Conservation (phyloP, 176 grass and related monocot genomes). For the Elymus sibiricus region DNA sequence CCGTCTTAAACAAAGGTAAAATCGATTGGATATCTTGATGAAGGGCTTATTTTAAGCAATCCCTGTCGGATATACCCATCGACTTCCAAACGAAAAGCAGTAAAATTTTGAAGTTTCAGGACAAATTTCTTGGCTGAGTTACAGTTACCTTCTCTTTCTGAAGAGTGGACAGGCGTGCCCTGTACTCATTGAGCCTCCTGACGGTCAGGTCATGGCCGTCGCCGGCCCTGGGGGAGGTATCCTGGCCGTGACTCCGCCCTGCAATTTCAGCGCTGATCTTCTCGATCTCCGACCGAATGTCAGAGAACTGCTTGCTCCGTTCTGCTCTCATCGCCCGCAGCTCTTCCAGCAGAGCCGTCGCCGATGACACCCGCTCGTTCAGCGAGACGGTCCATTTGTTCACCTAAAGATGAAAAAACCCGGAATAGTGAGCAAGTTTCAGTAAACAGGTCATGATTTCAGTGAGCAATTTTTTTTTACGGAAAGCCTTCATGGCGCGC, state of each 20-base stretch:
- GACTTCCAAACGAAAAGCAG: neutral
- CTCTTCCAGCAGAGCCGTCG: conserved; percentile 46
- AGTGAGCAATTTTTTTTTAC: no score
- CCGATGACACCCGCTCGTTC: conserved; percentile 37
- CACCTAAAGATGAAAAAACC: neutral
- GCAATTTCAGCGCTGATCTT: conserved; percentile 46
- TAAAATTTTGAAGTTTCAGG: conserved; percentile 2
- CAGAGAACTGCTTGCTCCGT: conserved; percentile 42
- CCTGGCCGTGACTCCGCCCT: conserved; percentile 24
- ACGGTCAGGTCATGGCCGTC: conserved; percentile 47
- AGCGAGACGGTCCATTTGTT: conserved; percentile 54
- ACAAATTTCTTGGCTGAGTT: neutral
- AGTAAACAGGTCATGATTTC: neutral
- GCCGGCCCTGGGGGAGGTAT: neutral
- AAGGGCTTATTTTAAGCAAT: neutral
- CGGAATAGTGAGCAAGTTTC: neutral
- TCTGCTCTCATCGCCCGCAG: conserved; percentile 44
- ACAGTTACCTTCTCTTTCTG: conserved; percentile 65
- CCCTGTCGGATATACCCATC: neutral
- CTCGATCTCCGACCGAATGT: conserved; percentile 45
- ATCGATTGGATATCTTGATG: neutral
- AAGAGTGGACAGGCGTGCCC: conserved; percentile 27
- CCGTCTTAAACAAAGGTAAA: neutral
- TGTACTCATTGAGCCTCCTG: conserved; percentile 46
- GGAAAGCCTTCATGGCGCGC: no score